Conservation (phyloP, 306 rosid species). For the Fragaria nilgerrensis region DNA sequence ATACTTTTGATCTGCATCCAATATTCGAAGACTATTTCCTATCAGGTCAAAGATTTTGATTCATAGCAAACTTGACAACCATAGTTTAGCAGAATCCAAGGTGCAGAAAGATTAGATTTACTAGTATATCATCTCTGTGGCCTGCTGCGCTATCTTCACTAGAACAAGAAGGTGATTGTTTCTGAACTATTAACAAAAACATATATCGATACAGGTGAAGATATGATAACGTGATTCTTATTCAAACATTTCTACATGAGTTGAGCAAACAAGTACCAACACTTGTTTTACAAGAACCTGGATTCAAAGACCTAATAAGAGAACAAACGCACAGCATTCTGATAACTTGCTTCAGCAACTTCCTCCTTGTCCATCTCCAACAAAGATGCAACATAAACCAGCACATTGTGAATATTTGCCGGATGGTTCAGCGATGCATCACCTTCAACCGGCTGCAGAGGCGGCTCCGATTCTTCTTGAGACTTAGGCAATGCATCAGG, state of each 20-base stretch:
- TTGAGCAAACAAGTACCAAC: neutral
- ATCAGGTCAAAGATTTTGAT: neutral
- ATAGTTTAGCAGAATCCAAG: neutral
- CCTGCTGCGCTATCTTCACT: neutral
- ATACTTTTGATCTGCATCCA: neutral
- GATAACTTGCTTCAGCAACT: constrained; percentile 42
- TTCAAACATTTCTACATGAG: neutral
- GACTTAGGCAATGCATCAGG: constrained; percentile 79
- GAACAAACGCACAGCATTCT: constrained; percentile 41
- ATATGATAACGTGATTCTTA: neutral
- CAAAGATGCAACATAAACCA: constrained; percentile 46
- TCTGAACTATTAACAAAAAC: neutral
- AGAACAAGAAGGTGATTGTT: neutral
- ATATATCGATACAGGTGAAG: neutral
- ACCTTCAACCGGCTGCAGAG: constrained; percentile 53
- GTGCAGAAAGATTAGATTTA: neutral
- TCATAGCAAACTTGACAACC: neutral
- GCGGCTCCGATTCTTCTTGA: constrained; percentile 32
- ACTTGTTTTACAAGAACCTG: neutral
- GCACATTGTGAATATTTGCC: constrained; percentile 60
- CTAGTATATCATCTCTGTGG: neutral
- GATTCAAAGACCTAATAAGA: constrained; percentile 21
- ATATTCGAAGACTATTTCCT: neutral
- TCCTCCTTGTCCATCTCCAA: constrained; percentile 45
- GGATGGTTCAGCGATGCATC: constrained; percentile 80